Evolutionary conservation across 75 land plant genomes (phyloP), one percentile per base, ranked within the genome.

Genomic region (Picea glauca): DNA sequence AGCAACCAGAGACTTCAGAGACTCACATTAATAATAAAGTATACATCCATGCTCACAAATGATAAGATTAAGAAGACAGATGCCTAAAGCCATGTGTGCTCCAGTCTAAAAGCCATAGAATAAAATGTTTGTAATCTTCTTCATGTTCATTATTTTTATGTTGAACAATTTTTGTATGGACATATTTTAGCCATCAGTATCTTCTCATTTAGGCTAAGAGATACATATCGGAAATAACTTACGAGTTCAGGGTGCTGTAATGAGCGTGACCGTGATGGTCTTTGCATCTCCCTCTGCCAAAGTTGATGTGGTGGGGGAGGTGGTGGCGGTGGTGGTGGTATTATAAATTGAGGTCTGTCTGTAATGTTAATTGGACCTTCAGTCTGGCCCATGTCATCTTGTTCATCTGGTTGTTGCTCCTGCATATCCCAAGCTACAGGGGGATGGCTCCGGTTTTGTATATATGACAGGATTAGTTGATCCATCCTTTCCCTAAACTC

Each of bases 401-500:
- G 80, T 62, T 88, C 87, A 9, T 78, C 83, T 62, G 87, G 87
- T 75, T 84, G 81, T 54, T 77, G 80, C 59, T 83, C 84, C 72
- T 91, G 83, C 77, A 85, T 58, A 80, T 89, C 93, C 91, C 98
- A 90, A 57, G 91, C 90, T 83, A 85, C 73, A 26, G 99, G 96
- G 62, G 82, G 58, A 65, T 84, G 90, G 35, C 89, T 82, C 80
- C 90, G 96, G 75, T 93, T 89, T 74, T 90, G 91, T 35, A 96
- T 83, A 78, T 94, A 94, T 6, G 99, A 93, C 78, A 86, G 89
- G 81, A 96, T 93, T 63, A 96, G 84, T 31, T 89, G 94, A 80
- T 96, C 99, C 74, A 96, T 68, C 61, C 96, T 89, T 74, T 94
- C 94, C 46, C 99, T 94, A 74, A 96, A 96, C 21, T 95, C 99